Percentiles rank a stretch among this genome's conserved stretches.
phyloP scores from a whole-genome alignment of 108 stramenopile species.

The Bacterosira constricta region DNA sequence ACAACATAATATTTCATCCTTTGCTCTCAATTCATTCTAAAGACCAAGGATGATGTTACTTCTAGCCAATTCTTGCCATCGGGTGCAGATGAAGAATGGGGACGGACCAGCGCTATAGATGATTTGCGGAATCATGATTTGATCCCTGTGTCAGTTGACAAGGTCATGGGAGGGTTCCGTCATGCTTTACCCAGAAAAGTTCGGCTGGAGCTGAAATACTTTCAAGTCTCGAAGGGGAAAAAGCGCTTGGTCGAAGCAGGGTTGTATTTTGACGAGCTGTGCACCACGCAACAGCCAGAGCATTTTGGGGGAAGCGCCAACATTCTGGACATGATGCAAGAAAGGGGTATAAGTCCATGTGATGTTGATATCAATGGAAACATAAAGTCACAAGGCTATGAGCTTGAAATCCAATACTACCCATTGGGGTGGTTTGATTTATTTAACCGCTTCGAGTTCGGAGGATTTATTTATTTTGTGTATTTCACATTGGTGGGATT shows the following conservation, averaged over 20 bases:
- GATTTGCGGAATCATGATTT: constrained; percentile 61
- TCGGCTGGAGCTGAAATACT: constrained; percentile 66
- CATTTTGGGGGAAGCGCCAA: constrained; percentile 58
- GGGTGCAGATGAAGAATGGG: constrained; percentile 28
- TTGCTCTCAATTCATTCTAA: constrained; percentile 45
- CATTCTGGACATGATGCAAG: constrained; percentile 49
- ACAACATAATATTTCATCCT: not conserved
- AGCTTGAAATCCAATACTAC: constrained; percentile 64
- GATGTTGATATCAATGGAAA: constrained; percentile 67
- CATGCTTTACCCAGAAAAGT: constrained; percentile 70
- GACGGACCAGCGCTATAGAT: constrained; percentile 28
- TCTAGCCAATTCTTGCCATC: constrained; percentile 27
- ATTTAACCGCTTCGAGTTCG: constrained; percentile 81
- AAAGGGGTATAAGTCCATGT: constrained; percentile 55
- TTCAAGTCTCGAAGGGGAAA: constrained; percentile 55
- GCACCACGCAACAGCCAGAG: constrained; percentile 59
- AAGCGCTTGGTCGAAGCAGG: constrained; percentile 75
- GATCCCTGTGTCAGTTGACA: constrained; percentile 66
- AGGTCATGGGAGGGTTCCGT: constrained; percentile 48
- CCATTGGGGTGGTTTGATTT: constrained; percentile 80
- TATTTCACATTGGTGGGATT: constrained; percentile 74
- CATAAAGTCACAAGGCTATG: constrained; percentile 62
- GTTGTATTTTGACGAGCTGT: constrained; percentile 61
- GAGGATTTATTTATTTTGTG: constrained; percentile 64
- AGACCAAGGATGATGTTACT: constrained; percentile 68